Percentiles rank a stretch among this genome's conserved stretches.
phyloP scores from a whole-genome alignment of 108 stramenopile species.

The Chaetoceros muelleri region DNA sequence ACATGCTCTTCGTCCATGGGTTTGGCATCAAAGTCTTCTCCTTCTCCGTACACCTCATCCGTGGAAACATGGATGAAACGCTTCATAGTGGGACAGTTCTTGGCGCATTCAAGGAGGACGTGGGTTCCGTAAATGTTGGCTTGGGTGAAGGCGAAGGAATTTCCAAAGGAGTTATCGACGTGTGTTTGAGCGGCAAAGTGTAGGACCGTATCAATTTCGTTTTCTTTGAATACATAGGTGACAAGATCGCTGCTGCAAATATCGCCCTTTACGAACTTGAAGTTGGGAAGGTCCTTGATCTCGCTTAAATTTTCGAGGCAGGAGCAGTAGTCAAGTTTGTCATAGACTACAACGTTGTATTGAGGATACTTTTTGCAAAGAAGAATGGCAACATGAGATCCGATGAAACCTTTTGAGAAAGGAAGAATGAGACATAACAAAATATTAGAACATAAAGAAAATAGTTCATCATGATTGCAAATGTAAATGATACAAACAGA shows the following conservation, averaged over 20 bases:
- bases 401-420: conserved; percentile 64
- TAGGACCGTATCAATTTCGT: conserved; percentile 95
- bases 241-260: conserved; percentile 92
- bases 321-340: conserved; percentile 95
- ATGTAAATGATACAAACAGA: neutral
- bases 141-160: conserved; percentile 97
- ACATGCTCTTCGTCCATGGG: conserved; percentile 97
- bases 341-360: conserved; percentile 94
- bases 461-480: neutral
- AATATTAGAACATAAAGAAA: too few relatives aligned
- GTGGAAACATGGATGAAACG: conserved; percentile 97
- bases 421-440: too few relatives aligned
- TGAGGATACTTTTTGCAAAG: conserved; percentile 93
- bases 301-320: conserved; percentile 90
- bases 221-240: conserved; percentile 81
- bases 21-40: conserved; percentile 83
- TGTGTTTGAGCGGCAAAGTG: conserved; percentile 99
- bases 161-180: conserved; percentile 99
- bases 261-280: conserved; percentile 97
- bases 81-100: conserved; percentile 62
- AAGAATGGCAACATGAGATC: conserved; percentile 91
- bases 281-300: conserved; percentile 77
- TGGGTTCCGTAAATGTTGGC: conserved; percentile 98
- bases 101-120: conserved; percentile 95
- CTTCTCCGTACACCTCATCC: conserved; percentile 99